Evolutionary conservation across 306 rosid species (phyloP).

Genomic region (Spatholobus suberectus): DNA sequence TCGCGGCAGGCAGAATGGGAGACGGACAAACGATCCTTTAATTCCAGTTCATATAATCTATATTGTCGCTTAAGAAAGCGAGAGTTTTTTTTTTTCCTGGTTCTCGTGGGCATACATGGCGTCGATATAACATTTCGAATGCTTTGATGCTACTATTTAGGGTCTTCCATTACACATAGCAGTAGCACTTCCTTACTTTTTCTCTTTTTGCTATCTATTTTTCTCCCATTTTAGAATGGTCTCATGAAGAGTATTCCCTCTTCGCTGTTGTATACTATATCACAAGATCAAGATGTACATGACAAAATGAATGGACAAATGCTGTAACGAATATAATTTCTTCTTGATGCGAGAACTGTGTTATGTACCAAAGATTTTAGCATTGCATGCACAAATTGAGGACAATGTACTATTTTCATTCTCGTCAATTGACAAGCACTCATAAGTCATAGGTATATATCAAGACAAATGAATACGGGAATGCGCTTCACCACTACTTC

Average conservation of each 20-base stretch:
- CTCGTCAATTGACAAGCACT: neutral
- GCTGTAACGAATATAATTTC: constrained; percentile 28
- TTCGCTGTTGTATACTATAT: constrained; percentile 39
- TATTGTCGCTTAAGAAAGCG: constrained; percentile 32
- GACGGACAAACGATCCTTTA: neutral
- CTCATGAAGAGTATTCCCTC: constrained; percentile 34
- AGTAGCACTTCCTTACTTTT: constrained; percentile 6
- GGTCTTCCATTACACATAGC: constrained; percentile 13
- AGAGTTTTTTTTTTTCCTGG: constrained; percentile 34
- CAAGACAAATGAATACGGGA: no score
- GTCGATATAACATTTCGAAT: constrained; percentile 28
- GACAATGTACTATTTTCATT: neutral
- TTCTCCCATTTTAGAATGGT: constrained; percentile 16
- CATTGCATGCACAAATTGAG: constrained; percentile 14
- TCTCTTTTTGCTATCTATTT: neutral
- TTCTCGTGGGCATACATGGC: constrained; percentile 35
- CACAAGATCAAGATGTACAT: constrained; percentile 36
- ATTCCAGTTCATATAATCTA: constrained; percentile 31
- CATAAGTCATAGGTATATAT: no score
- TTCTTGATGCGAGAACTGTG: constrained; percentile 5
- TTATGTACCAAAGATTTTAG: constrained; percentile 31
- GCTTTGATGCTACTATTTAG: constrained; percentile 36
- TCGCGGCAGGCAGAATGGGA: constrained; percentile 36
- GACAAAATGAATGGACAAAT: constrained; percentile 20
- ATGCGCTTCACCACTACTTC: no score